phyloP scores from a whole-genome alignment of 805 yeast genomes.

The Diddensiella santjacobensis region DNA sequence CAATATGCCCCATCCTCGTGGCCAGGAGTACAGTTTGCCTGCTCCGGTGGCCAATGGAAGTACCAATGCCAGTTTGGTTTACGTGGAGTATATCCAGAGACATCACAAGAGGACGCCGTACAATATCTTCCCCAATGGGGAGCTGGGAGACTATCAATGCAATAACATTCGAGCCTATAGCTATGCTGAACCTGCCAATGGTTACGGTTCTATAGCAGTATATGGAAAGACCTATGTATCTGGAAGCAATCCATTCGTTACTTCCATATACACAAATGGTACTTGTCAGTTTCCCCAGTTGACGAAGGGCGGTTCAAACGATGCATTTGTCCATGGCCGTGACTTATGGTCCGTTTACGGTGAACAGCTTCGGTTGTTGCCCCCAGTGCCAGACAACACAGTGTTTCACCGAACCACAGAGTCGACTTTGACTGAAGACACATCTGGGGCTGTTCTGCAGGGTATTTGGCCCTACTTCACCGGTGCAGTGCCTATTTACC shows the following conservation, averaged over 20 bases:
- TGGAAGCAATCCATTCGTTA: constrained; percentile 31
- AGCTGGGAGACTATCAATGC: constrained; percentile 27
- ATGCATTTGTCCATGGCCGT: constrained; percentile 39
- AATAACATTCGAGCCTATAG: constrained; percentile 32
- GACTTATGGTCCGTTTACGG: constrained; percentile 40
- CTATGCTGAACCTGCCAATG: constrained; percentile 25
- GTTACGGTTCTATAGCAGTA: constrained; percentile 15
- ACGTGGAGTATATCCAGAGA: constrained; percentile 42
- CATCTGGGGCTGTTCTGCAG: constrained; percentile 36
- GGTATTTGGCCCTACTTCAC: constrained; percentile 38
- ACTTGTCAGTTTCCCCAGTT: constrained; percentile 42
- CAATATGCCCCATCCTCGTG: constrained; percentile 44
- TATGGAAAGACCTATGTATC: constrained; percentile 27
- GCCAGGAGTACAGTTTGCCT: constrained; percentile 26
- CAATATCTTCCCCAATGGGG: constrained; percentile 36
- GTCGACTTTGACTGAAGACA: constrained; percentile 40
- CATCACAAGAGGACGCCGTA: constrained; percentile 46
- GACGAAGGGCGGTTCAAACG: constrained; percentile 40
- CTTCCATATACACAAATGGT: constrained; percentile 29
- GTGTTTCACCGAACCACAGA: constrained; percentile 38
- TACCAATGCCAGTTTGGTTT: constrained; percentile 25
- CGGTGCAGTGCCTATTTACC: constrained; percentile 32
- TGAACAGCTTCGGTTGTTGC: constrained; percentile 34
- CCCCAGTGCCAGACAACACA: constrained; percentile 34
- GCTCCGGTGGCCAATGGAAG: constrained; percentile 6